Conservation (phyloP, 345 rosid genomes). For the Bretschneidera sinensis region DNA sequence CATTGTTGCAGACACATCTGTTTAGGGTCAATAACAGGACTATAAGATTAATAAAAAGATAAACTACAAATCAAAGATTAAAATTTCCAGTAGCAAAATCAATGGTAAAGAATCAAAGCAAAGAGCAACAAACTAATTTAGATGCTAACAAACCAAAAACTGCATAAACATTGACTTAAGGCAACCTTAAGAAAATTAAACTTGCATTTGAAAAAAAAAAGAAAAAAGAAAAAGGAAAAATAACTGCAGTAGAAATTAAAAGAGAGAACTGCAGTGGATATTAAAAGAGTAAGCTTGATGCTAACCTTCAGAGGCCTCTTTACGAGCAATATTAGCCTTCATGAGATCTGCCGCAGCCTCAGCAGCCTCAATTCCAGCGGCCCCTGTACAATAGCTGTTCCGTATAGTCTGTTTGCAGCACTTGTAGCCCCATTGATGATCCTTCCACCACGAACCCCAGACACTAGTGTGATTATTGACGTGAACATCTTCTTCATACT, state of each 20-base stretch:
- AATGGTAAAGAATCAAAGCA: neutral
- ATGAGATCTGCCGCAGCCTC: slow-evolving; percentile 63
- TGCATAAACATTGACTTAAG: no score
- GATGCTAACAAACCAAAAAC: neutral
- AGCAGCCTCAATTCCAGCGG: slow-evolving; percentile 78
- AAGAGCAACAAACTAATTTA: neutral
- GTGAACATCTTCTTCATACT: slow-evolving; percentile 55
- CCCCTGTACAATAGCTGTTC: slow-evolving; percentile 80
- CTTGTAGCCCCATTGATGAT: slow-evolving; percentile 80
- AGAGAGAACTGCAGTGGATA: no score
- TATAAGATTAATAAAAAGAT: neutral
- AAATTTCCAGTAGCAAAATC: neutral
- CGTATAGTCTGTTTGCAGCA: slow-evolving; percentile 73
- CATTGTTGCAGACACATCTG: slow-evolving; percentile 36
- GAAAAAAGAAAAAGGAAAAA: no score
- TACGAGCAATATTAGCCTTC: slow-evolving; percentile 64
- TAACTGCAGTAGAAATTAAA: neutral
- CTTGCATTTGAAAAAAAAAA: no score
- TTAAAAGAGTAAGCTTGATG: no score
- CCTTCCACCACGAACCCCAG: slow-evolving; percentile 97
- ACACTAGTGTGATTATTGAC: slow-evolving; percentile 65
- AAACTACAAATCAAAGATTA: neutral
- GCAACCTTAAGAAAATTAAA: no score
- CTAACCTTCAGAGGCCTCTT: slow-evolving; percentile 53
- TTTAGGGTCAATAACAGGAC: neutral